phyloP scores from a whole-genome alignment of 768 basidiomycete genomes.

The Pisolithus marmoratus region DNA sequence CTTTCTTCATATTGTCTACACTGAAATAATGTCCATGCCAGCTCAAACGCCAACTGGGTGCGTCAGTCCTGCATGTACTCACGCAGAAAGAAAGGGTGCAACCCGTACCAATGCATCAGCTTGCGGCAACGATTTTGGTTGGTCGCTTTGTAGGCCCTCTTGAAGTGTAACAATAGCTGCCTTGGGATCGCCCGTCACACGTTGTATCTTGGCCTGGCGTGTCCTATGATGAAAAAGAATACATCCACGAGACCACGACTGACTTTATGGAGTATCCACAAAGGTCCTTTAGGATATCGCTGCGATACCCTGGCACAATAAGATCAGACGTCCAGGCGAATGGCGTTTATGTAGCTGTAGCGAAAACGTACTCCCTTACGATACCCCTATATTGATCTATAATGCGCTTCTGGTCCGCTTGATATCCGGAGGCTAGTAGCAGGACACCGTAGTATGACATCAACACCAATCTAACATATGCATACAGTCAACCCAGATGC shows the following conservation, averaged over 20 bases:
- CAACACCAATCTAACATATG: conserved; percentile 51
- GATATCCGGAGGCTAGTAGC: conserved; percentile 66
- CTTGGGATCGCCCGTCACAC: conserved; percentile 64
- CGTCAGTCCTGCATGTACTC: neutral
- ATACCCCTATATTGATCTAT: conserved; percentile 58
- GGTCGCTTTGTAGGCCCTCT: conserved; percentile 47
- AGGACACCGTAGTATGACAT: conserved; percentile 78
- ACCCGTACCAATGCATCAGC: conserved; percentile 62
- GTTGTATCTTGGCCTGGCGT: conserved; percentile 56
- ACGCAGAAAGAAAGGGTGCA: neutral
- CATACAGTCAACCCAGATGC: neutral
- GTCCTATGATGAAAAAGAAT: neutral
- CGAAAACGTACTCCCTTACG: conserved; percentile 48
- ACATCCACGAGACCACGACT: conserved; percentile 4
- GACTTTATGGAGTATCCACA: conserved; percentile 73
- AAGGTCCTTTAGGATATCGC: conserved; percentile 58
- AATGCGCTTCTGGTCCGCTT: conserved; percentile 64
- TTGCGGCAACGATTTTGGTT: conserved; percentile 53
- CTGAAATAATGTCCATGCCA: conserved; percentile 69
- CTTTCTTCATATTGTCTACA: conserved; percentile 62
- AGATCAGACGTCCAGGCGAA: neutral
- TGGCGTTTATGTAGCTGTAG: neutral
- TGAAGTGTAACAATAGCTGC: conserved; percentile 62
- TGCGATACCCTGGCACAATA: conserved; percentile 38
- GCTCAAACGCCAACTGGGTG: conserved; percentile 61